Percentiles rank a stretch among this genome's conserved stretches.
phyloP scores from a whole-genome alignment of 371 early-diverging fungal species.

The Mortierella sp. region DNA sequence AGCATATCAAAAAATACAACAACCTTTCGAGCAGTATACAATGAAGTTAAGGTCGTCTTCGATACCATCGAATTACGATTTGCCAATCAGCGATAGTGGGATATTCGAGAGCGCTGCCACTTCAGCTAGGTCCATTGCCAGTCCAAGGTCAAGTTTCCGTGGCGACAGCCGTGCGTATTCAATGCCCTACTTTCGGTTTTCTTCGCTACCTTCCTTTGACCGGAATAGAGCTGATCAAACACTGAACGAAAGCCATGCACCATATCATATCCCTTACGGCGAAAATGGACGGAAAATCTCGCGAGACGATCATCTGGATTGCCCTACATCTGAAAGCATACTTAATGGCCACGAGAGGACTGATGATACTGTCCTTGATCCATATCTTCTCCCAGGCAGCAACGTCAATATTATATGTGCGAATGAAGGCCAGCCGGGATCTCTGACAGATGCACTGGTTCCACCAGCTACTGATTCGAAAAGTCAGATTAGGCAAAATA shows the following conservation, averaged over 20 bases:
- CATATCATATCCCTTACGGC: neutral
- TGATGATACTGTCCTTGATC: neutral
- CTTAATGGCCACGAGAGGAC: neutral
- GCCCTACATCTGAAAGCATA: neutral
- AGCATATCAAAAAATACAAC: neutral
- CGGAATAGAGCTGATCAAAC: neutral
- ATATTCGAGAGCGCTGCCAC: neutral
- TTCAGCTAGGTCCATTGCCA: neutral
- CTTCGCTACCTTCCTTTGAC: neutral
- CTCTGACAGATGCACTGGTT: neutral
- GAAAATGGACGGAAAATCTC: neutral
- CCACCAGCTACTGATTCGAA: neutral
- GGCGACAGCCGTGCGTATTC: neutral
- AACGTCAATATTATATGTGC: neutral
- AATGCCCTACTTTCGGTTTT: neutral
- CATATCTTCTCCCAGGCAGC: neutral
- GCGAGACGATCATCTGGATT: neutral
- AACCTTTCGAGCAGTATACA: neutral
- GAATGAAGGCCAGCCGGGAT: neutral
- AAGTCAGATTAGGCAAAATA: neutral
- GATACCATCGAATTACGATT: neutral
- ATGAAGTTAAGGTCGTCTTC: neutral
- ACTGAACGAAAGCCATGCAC: neutral
- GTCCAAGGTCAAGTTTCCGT: neutral
- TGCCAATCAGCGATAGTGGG: neutral